Evolutionary conservation across 331 rosid species (phyloP).

Genomic region (Pyracantha coccinea): DNA sequence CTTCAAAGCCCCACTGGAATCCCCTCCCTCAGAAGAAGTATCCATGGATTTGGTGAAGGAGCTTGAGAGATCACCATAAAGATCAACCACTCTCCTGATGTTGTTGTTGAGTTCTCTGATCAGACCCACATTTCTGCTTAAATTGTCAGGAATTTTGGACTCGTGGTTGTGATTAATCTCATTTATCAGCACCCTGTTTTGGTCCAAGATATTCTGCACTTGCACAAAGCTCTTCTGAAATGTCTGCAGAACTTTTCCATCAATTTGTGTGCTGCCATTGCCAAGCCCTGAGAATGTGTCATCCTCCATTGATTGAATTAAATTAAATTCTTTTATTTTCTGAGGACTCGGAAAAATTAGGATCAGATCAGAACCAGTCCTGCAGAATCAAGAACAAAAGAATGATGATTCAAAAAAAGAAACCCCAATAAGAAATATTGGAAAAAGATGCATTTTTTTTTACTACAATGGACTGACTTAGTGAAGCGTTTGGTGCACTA

Average conservation of each 20-base stretch:
- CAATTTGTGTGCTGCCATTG: conserved; percentile 53
- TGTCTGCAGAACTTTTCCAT: conserved; percentile 59
- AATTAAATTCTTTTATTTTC: not conserved
- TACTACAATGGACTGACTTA: too few relatives aligned
- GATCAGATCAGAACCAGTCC: conserved; percentile 41
- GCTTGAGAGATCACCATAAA: conserved; percentile 84
- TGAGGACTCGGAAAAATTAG: conserved; percentile 12
- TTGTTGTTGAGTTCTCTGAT: conserved; percentile 93
- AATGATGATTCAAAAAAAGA: not conserved
- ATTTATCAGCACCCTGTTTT: conserved; percentile 85
- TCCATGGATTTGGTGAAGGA: conserved; percentile 79
- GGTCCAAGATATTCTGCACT: conserved; percentile 88
- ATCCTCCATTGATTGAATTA: conserved; percentile 53
- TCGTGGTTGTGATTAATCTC: conserved; percentile 98
- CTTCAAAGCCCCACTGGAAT: conserved; percentile 75
- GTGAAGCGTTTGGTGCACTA: too few relatives aligned
- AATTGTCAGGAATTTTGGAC: conserved; percentile 83
- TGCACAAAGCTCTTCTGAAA: conserved; percentile 84
- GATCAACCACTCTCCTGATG: conserved; percentile 90
- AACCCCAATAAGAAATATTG: not conserved
- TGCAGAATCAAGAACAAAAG: conserved; percentile 23
- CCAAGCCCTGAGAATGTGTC: conserved; percentile 71
- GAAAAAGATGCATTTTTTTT: conserved; percentile 9
- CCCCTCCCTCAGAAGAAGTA: conserved; percentile 92
- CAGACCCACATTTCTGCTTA: conserved; percentile 82